Conservation (phyloP, 108 stramenopile genomes). For the Cyclotella cryptica region DNA sequence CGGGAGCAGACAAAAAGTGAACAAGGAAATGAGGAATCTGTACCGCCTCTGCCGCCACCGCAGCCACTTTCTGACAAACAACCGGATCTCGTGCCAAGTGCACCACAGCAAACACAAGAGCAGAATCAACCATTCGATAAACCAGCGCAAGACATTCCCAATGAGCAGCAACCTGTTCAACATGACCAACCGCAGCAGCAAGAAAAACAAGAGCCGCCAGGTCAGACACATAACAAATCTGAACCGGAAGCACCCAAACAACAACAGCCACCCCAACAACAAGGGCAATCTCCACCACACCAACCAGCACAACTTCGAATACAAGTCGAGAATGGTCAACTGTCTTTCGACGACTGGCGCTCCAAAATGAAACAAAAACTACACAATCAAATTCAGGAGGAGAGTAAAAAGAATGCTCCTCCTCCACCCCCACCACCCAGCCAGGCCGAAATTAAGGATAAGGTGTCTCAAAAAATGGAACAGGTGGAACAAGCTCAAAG, state of each 20-base stretch:
- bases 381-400: not conserved
- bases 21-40: not conserved
- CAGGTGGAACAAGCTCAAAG: slow-evolving; percentile 12
- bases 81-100: no score
- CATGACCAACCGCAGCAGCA: not conserved
- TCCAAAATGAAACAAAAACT: slow-evolving; percentile 1
- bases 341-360: slow-evolving; percentile 16
- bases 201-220: not conserved
- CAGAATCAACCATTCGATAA: no score
- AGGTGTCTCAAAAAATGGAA: slow-evolving; percentile 8
- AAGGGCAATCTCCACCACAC: not conserved
- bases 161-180: not conserved
- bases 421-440: not conserved
- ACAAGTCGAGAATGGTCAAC: not conserved
- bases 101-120: no score
- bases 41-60: no score
- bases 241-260: not conserved
- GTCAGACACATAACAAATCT: not conserved
- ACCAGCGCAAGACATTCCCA: no score
- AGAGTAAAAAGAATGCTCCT: not conserved
- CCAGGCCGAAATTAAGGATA: slow-evolving; percentile 1
- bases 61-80: no score
- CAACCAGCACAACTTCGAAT: not conserved
- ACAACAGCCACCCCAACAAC: not conserved
- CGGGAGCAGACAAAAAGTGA: slow-evolving; percentile 2